Evolutionary conservation across 306 rosid genomes (phyloP), one percentile per base, ranked within the genome.

Genomic region (Canavalia ensiformis): DNA sequence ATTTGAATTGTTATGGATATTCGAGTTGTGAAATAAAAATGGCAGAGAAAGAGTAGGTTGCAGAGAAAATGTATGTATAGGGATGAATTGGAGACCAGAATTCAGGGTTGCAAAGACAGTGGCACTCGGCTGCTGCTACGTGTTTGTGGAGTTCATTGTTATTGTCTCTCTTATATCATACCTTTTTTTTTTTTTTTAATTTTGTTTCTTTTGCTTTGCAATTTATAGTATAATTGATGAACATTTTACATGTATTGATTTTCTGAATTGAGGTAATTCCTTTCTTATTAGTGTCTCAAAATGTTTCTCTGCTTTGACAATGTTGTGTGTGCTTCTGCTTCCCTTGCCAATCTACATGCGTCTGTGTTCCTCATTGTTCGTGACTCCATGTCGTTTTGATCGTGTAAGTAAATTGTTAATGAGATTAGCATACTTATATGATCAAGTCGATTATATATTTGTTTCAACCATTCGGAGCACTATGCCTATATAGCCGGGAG

Each of bases 11-110:
- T 90, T 91, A 92, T 88, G 94, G 86, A 89, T 90, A 84, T 87
- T 90, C 87, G 84, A 89, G 91, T 91, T 86, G 97, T 88, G 97
- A 87, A 92, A 88, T 85, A 91, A 92, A 90, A 86, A 82, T 89
- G 92, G 94, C 93, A 86, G 91, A 90, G 89, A 88, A 87, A 91
- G 90, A 85, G 79, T 89, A 90, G 92, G 90, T 92, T 88, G 90
- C 97, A 89, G 91, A 87, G 90, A 86, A 81, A 75, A 54, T 91
- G 90, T 89, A 91, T 95, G 94, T 91, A 92, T 91, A 89, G 97
- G 90, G 91, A 88, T 90, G 87, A 85, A 90, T 84, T 89, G 90
- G 91, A 89, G 92, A 86, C 88, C 88, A 87, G 87, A 83, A 85
- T 89, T 90, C 91, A 75, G 87, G 78, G 91, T 85, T 82, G 85